Conservation (phyloP, 345 rosid species). For the Schrenkiella parvula region DNA sequence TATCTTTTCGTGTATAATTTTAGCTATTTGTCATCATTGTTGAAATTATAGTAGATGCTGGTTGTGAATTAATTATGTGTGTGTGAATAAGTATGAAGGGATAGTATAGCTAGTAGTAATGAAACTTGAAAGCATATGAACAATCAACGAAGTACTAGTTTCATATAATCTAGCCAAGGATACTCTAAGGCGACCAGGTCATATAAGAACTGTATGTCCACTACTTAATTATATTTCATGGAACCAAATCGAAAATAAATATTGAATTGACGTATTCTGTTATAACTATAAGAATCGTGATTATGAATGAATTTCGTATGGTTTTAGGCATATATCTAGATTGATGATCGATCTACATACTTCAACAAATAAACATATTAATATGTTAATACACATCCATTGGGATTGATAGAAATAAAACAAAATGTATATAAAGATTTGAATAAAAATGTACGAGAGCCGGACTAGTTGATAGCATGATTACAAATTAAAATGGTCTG, state of each 20-base stretch:
- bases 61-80: background rate
- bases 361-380: background rate
- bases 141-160: background rate
- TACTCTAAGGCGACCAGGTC: too few species aligned
- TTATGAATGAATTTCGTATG: background rate
- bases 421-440: background rate
- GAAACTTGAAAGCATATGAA: background rate
- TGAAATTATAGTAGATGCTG: background rate
- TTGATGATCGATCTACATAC: background rate
- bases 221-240: background rate
- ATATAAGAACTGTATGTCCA: background rate
- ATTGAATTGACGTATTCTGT: background rate
- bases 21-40: background rate
- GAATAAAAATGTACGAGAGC: background rate
- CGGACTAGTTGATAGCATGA: constrained; percentile 9
- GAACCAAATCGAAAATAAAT: background rate
- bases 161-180: background rate
- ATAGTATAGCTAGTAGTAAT: background rate
- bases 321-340: background rate
- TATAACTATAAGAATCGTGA: background rate
- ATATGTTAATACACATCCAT: background rate
- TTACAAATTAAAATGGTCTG: constrained; percentile 2
- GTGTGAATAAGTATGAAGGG: background rate
- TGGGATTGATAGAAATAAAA: background rate
- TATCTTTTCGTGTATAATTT: background rate